Conservation (phyloP, 2,329 filamentous ascomycete genomes). For the Pseudogymnoascus sp. region DNA sequence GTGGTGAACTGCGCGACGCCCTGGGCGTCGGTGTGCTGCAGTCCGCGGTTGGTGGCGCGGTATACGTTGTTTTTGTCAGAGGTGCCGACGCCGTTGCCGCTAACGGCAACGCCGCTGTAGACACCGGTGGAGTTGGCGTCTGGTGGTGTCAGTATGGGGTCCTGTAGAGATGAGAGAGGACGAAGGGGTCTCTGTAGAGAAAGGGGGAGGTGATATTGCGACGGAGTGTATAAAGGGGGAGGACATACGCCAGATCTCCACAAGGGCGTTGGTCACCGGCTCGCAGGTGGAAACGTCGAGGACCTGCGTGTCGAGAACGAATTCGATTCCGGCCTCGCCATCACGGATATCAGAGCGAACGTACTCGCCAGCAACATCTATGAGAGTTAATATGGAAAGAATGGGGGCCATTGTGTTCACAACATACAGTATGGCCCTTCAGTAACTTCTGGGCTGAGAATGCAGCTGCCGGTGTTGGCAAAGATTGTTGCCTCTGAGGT, state of each 20-base stretch:
- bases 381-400: slow-evolving; percentile 9
- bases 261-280: slow-evolving; percentile 30
- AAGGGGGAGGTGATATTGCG: background rate
- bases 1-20: slow-evolving; percentile 37
- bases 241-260: slow-evolving; percentile 32
- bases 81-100: slow-evolving; percentile 35
- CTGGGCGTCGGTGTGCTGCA: slow-evolving; percentile 34
- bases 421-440: slow-evolving; percentile 45
- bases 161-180: background rate
- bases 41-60: slow-evolving; percentile 35
- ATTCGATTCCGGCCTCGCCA: slow-evolving; percentile 30
- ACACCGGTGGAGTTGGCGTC: slow-evolving; percentile 35
- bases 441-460: slow-evolving; percentile 46
- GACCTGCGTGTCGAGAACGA: slow-evolving; percentile 36
- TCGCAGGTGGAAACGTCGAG: slow-evolving; percentile 36
- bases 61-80: slow-evolving; percentile 32
- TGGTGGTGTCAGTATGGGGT: background rate
- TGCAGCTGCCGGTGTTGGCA: slow-evolving; percentile 38
- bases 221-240: slow-evolving; percentile 19
- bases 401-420: slow-evolving; percentile 10
- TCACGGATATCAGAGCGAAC: slow-evolving; percentile 33
- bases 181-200: background rate
- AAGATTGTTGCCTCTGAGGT: slow-evolving; percentile 35
- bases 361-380: slow-evolving; percentile 33
- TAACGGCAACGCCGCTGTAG: slow-evolving; percentile 33